phyloP scores from a whole-genome alignment of 192 early-diverging fungal genomes.

The Diversispora epigaea region DNA sequence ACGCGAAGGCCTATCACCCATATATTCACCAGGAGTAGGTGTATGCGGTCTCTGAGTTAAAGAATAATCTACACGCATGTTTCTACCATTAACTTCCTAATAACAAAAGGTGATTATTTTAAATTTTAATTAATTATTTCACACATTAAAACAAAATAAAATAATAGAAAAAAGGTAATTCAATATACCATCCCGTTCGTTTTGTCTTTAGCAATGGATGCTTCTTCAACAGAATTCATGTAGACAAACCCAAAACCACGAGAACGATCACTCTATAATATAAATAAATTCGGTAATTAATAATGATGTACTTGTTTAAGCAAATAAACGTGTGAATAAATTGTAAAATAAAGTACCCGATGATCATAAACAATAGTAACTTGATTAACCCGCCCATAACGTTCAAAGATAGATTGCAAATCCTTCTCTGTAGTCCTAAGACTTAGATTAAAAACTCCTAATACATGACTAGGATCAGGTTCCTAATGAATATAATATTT shows the following conservation, averaged over 20 bases:
- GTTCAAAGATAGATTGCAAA: conserved; percentile 55
- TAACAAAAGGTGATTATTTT: too few relatives aligned
- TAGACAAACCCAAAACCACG: conserved; percentile 72
- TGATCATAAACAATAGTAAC: conserved; percentile 65
- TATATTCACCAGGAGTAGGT: conserved; percentile 74
- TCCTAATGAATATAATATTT: conserved; percentile 22
- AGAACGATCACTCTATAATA: conserved; percentile 54
- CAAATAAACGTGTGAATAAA: conserved; percentile 22
- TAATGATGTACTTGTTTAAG: neutral
- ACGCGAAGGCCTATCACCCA: conserved; percentile 50
- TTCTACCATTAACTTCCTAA: conserved; percentile 60
- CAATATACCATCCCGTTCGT: conserved; percentile 59
- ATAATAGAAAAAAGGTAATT: neutral
- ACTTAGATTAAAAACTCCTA: conserved; percentile 73
- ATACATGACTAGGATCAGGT: conserved; percentile 51
- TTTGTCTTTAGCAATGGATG: conserved; percentile 54
- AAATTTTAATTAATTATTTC: too few relatives aligned
- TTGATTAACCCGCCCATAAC: conserved; percentile 58
- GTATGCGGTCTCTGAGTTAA: conserved; percentile 60
- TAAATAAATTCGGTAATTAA: conserved; percentile 12
- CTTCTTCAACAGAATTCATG: conserved; percentile 49
- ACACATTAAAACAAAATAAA: too few relatives aligned
- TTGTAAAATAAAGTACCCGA: conserved; percentile 37
- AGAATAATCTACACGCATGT: conserved; percentile 61
- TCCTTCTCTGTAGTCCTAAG: conserved; percentile 58